Conservation (phyloP, 1,139 yeast species). For the Debaryomycetaceae sp. region DNA sequence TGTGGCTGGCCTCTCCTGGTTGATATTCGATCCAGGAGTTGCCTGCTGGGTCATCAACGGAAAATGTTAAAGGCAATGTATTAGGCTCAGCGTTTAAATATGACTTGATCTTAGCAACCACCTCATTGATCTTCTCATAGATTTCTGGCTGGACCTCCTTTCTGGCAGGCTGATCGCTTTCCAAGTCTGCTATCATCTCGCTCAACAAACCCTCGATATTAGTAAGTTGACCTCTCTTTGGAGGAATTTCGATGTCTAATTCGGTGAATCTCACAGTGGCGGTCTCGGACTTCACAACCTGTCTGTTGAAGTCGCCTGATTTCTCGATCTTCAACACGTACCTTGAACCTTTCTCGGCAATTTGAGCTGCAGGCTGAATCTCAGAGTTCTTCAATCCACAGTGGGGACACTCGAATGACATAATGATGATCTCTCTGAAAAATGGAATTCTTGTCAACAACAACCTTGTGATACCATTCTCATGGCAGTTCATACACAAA, state of each 20-base stretch:
- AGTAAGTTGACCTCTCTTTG: slow-evolving; percentile 89
- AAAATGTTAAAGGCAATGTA: slow-evolving; percentile 73
- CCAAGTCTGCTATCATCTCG: slow-evolving; percentile 83
- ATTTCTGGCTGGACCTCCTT: slow-evolving; percentile 68
- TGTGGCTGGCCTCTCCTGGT: slow-evolving; percentile 87
- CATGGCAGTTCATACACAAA: slow-evolving; percentile 91
- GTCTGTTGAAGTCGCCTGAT: slow-evolving; percentile 79
- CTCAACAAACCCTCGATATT: slow-evolving; percentile 84
- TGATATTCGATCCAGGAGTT: slow-evolving; percentile 93
- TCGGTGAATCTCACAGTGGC: slow-evolving; percentile 81
- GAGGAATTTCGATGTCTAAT: slow-evolving; percentile 91
- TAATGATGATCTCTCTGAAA: slow-evolving; percentile 85
- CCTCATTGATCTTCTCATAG: slow-evolving; percentile 68
- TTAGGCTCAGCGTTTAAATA: slow-evolving; percentile 63
- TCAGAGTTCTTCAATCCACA: slow-evolving; percentile 91
- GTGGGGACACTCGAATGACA: slow-evolving; percentile 96
- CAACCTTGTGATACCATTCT: slow-evolving; percentile 79
- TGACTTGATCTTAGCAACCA: slow-evolving; percentile 56
- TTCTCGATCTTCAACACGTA: slow-evolving; percentile 68
- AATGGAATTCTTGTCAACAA: slow-evolving; percentile 86
- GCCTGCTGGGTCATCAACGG: slow-evolving; percentile 92
- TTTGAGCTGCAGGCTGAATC: slow-evolving; percentile 88
- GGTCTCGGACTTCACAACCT: slow-evolving; percentile 86
- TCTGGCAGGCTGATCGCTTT: slow-evolving; percentile 78
- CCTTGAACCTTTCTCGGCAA: slow-evolving; percentile 82